These are phyloP conservation scores for Pinus tabuliformis DNA, from an alignment of 75 land plant genomes.

Conservation along the genomic window DNA sequence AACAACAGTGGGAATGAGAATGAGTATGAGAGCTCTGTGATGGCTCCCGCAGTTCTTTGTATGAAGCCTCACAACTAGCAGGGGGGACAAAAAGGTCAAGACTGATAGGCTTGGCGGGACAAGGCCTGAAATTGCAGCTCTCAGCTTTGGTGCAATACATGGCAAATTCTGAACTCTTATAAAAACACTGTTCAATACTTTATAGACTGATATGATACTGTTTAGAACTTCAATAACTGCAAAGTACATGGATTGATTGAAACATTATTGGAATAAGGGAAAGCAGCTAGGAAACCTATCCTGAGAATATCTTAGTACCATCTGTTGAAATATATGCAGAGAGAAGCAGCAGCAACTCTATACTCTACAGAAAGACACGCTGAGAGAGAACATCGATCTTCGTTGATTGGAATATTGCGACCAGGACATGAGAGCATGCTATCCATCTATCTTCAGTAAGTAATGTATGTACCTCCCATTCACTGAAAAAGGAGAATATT, in stretches of 20 bases:
- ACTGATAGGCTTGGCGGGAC: background rate
- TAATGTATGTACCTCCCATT: background rate
- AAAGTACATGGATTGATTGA: background rate
- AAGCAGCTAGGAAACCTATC: background rate
- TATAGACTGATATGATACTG: background rate
- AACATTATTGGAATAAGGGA: background rate
- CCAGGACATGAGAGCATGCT: background rate
- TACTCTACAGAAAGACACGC: background rate
- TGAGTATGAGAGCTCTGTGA: background rate
- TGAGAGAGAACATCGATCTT: background rate
- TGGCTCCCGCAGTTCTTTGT: no score
- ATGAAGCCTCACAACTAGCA: no score
- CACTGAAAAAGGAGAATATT: background rate
- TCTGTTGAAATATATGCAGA: background rate
- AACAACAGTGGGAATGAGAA: background rate
- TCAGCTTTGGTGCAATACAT: conserved; percentile 9
- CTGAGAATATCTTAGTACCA: background rate
- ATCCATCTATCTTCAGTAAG: background rate
- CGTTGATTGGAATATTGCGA: background rate
- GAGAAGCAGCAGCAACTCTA: no score
- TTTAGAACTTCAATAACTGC: background rate
- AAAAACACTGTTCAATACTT: background rate
- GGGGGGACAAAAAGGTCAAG: background rate
- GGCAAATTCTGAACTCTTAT: background rate
- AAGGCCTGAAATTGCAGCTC: conserved; percentile 4